Evolutionary conservation across 352 stramenopile species (phyloP), one percentile per base, ranked within the genome.

Genomic region (Pythium guiyangense): DNA sequence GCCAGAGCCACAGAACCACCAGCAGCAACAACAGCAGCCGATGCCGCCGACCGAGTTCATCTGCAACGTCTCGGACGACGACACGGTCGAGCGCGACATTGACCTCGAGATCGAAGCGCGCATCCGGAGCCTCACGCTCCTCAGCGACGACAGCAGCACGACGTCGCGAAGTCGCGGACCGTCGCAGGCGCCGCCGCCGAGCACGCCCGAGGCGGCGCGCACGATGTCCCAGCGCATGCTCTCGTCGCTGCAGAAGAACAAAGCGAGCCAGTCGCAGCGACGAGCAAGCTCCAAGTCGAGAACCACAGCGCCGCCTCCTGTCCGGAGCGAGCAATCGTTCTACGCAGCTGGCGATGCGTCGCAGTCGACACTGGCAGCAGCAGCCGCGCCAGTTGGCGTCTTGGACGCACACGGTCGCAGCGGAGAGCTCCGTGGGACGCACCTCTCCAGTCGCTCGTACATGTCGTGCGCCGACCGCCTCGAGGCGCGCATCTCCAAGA

Each of bases 51-150:
- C 57, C 52, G 66, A 71, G 59, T 71, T 77, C 35, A 64, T 76
- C 25, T 69, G 60, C 70, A 83, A 77, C 57, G 73, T 79, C 31
- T 86, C 75, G 47, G 73, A 83, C 53, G 78, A 86, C 59, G 75
- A 86, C 51, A 70, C 79, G 17, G 60, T 85, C 26, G 77, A 90
- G 64, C 70, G 80, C 14, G 80, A 88, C 54, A 85, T 87, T 17
- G 80, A 90, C 67, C 55, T 83, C 31, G 77, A 88, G 59, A 90
- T 90, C 45, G 76, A 90, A 53, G 77, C 76, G 48, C 74, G 74
- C 26, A 66, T 79, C 44, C 74, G 66, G 43, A 64, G 59, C 45
- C 55, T 48, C 48, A 69, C 62, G 54, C 52, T 66, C 34, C 61
- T 63, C 15, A 49, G 37, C 52, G 65, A 57, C 62, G 62, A 68